Evolutionary conservation across 2,329 filamentous ascomycete species (phyloP).

Genomic region (Raffaelea deltoideospora): DNA sequence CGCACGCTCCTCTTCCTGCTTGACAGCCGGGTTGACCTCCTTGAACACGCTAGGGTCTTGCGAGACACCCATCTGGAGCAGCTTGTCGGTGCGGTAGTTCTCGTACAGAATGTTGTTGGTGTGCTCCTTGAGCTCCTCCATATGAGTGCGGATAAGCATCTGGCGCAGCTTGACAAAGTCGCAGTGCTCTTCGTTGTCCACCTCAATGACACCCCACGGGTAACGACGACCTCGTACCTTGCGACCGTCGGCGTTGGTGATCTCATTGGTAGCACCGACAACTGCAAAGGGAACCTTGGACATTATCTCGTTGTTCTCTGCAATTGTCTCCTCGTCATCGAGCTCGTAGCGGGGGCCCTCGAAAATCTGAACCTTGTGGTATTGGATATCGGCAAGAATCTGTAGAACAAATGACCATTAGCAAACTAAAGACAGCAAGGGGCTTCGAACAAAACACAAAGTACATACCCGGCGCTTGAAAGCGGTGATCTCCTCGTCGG

Average conservation of each 20-base stretch:
- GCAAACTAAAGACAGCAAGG: neutral
- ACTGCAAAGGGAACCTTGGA: slow-evolving; percentile 98
- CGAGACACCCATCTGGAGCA: slow-evolving; percentile 93
- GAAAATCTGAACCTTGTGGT: slow-evolving; percentile 97
- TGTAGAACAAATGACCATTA: slow-evolving; percentile 21
- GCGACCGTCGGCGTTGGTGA: slow-evolving; percentile 78
- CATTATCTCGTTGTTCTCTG: slow-evolving; percentile 99
- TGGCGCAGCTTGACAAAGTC: slow-evolving; percentile 99
- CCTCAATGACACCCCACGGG: slow-evolving; percentile 97
- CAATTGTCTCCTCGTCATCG: slow-evolving; percentile 98
- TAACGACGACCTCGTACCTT: slow-evolving; percentile 93
- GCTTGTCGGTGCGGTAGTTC: slow-evolving; percentile 99
- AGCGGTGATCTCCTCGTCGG: slow-evolving; percentile 82
- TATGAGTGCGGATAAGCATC: slow-evolving; percentile 99
- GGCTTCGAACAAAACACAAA: neutral
- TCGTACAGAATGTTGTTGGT: slow-evolving; percentile 94
- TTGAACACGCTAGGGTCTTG: slow-evolving; percentile 99
- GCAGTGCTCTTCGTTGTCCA: slow-evolving; percentile 99
- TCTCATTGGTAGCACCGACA: slow-evolving; percentile 91
- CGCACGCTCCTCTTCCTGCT: slow-evolving; percentile 97
- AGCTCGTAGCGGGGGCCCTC: slow-evolving; percentile 97
- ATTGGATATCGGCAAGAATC: slow-evolving; percentile 93
- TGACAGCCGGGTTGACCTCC: slow-evolving; percentile 99
- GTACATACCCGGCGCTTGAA: slow-evolving; percentile 90
- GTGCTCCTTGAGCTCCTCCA: slow-evolving; percentile 99